Evolutionary conservation across 1,284 basidiomycete genomes (phyloP), one percentile per base, ranked within the genome.

Genomic region (Albatrellus sp.): DNA sequence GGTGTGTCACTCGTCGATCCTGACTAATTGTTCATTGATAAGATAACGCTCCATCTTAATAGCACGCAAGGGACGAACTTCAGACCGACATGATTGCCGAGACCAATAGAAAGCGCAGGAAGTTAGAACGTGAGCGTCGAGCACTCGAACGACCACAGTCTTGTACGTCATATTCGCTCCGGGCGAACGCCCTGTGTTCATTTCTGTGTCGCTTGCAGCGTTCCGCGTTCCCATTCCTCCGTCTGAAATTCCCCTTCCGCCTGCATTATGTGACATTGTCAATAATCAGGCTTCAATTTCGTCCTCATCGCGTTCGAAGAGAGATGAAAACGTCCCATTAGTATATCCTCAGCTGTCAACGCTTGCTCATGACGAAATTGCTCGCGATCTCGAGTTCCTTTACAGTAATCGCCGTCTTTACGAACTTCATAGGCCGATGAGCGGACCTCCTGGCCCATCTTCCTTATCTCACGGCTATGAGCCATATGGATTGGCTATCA

Each of bases 71-170:
- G 44, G 80, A 84, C 52, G 77, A 82, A 39, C 63, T 91, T n/a
- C 82, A 90, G 52, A 80, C 73, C 0, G 75, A 80, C 13, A 83
- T 90, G 80, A 79, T 90, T 43, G 75, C 88, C 0, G 88, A 91
- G 52, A 76, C 80, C 12, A 89, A 85, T 52, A 69, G 86, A 48
- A 90, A 91, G 59, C 70, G 85, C 42, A 69, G 90, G 34, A 72
- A 73, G 43, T 60, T 93, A 24, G 90, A 93, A 57, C 70, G 90
- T 46, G 90, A 92, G 47, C 74, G 87, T 51, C 71, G 88, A 45
- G 67, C 72, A 1, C 52, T 78, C 2, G 89, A 91, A 53, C 69
- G 79, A n/a, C 83, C 85, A 13, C 74, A 73, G 31, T 80, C 82
- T 44, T 63, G 84, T 85, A 53, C 42, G 59, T 56, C 24, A 4